phyloP scores from a whole-genome alignment of 2,329 filamentous ascomycete genomes.

The Nigrospora oryzae region DNA sequence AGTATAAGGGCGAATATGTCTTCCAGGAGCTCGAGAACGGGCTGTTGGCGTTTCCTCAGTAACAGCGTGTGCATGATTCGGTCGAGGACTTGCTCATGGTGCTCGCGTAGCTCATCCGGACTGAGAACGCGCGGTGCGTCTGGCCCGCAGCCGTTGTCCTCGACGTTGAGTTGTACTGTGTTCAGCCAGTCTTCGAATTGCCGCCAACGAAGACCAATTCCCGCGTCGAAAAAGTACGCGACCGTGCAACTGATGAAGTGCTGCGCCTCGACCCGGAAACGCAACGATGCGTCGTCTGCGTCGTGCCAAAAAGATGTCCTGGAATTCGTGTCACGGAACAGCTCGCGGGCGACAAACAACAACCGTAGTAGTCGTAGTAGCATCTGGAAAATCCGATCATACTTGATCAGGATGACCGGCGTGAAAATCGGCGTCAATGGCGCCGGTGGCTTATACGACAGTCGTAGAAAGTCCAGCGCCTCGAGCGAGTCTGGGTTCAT shows the following conservation, averaged over 20 bases:
- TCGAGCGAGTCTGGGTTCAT: constrained; percentile 76
- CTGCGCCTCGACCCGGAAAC: constrained; percentile 68
- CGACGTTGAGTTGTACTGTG: constrained; percentile 50
- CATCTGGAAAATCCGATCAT: constrained; percentile 77
- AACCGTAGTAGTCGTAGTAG: constrained; percentile 71
- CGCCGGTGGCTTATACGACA: constrained; percentile 73
- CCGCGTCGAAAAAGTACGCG: constrained; percentile 73
- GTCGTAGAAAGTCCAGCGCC: constrained; percentile 84
- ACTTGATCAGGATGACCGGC: constrained; percentile 60
- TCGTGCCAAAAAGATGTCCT: constrained; percentile 24
- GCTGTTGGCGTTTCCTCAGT: constrained; percentile 65
- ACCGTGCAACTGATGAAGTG: constrained; percentile 69
- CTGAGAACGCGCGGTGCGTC: constrained; percentile 32
- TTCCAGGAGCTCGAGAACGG: constrained; percentile 64
- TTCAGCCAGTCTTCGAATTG: constrained; percentile 60
- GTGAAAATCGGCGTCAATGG: constrained; percentile 70
- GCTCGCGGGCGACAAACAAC: constrained; percentile 62
- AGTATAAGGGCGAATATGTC: constrained; percentile 69
- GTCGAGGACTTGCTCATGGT: constrained; percentile 67
- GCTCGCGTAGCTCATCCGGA: constrained; percentile 56
- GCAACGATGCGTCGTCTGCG: constrained; percentile 34
- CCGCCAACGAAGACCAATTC: constrained; percentile 65
- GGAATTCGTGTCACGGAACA: constrained; percentile 49
- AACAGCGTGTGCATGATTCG: constrained; percentile 67
- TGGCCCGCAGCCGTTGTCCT: constrained; percentile 24